These are phyloP conservation scores for Zea luxurians DNA, from an alignment of 176 grass and related monocot genomes.

Conservation along the genomic window DNA sequence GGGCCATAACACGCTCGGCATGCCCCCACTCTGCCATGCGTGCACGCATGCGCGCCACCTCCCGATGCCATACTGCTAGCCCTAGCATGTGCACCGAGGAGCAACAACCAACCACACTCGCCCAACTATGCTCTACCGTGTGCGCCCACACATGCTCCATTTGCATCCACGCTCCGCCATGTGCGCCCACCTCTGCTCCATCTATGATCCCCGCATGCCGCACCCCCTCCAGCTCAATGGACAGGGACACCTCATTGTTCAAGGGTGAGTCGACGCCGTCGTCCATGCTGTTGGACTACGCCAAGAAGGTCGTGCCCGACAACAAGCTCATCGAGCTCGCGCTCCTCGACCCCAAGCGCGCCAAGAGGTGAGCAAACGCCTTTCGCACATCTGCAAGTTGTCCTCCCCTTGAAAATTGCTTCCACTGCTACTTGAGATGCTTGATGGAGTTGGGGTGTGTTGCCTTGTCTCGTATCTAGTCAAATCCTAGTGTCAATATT, in stretches of 20 bases:
- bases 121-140: no score
- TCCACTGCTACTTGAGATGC: background rate
- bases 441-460: background rate
- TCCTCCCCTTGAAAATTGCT: background rate
- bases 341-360: slow-evolving; percentile 86
- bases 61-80: no score
- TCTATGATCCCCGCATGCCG: no score
- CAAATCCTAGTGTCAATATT: background rate
- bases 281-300: slow-evolving; percentile 54
- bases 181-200: no score
- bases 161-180: no score
- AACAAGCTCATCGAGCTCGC: slow-evolving; percentile 78
- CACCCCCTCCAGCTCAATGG: slow-evolving; percentile 85
- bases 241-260: slow-evolving; percentile 62
- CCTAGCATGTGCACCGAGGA: no score
- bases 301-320: slow-evolving; percentile 82
- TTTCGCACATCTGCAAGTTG: background rate
- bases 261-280: slow-evolving; percentile 66
- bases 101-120: no score
- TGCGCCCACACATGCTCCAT: no score
- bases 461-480: background rate
- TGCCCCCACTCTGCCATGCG: no score
- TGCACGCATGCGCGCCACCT: no score
- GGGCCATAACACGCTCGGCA: no score
- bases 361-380: slow-evolving; percentile 59